phyloP scores from a whole-genome alignment of 192 early-diverging fungal species.

The Coemansia sp. region DNA sequence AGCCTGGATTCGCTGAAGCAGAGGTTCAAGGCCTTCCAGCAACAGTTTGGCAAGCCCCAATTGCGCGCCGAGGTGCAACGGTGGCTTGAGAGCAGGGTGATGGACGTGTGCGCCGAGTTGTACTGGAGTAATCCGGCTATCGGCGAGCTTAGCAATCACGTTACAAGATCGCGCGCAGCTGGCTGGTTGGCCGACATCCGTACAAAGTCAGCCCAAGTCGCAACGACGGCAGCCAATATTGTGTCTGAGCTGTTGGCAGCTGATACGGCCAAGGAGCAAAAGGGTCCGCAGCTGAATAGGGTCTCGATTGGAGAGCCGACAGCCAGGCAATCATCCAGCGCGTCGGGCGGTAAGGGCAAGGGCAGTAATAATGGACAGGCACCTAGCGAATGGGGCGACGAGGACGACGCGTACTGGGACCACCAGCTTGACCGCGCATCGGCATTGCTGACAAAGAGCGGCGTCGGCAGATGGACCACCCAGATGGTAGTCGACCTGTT shows the following conservation, averaged over 20 bases:
- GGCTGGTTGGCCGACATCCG: conserved; percentile 46
- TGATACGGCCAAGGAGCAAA: conserved; percentile 51
- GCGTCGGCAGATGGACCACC: conserved; percentile 87
- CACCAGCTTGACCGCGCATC: conserved; percentile 81
- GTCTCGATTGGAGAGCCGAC: neutral
- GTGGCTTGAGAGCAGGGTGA: conserved; percentile 88
- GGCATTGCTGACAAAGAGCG: conserved; percentile 89
- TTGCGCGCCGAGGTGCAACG: conserved; percentile 86
- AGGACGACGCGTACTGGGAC: conserved; percentile 71
- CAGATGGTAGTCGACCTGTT: conserved; percentile 92
- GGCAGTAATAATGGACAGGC: neutral
- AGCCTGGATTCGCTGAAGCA: conserved; percentile 92
- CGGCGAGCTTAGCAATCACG: conserved; percentile 65
- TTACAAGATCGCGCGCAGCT: conserved; percentile 52
- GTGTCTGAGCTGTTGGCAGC: conserved; percentile 43
- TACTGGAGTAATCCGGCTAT: conserved; percentile 88
- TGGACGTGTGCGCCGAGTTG: conserved; percentile 88
- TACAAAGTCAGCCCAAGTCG: conserved; percentile 26
- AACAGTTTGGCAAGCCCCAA: conserved; percentile 91
- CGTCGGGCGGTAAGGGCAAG: neutral
- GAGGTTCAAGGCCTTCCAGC: conserved; percentile 91
- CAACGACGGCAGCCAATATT: conserved; percentile 29
- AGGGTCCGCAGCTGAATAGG: conserved; percentile 35
- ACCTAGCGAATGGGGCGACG: conserved; percentile 41
- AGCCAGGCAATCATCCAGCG: neutral